Conservation (phyloP, 371 early-diverging fungal genomes). For the Mortierella polycephala region DNA sequence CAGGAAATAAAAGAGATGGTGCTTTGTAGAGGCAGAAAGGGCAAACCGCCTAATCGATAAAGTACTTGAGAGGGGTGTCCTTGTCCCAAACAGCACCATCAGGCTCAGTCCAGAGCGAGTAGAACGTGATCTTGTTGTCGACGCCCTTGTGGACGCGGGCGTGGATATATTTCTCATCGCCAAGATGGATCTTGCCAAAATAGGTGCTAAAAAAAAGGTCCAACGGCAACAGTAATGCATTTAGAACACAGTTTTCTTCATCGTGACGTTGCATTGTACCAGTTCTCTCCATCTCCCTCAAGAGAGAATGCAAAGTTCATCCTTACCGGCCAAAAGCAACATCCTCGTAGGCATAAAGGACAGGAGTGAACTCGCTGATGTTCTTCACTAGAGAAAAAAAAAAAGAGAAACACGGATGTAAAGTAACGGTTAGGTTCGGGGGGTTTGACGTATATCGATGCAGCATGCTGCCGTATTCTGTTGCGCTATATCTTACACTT, state of each 20-base stretch:
- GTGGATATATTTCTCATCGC: slow-evolving; percentile 61
- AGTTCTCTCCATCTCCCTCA: background rate
- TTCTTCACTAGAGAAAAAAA: slow-evolving; percentile 45
- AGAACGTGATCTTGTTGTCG: slow-evolving; percentile 55
- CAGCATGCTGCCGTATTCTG: background rate
- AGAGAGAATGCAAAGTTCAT: background rate
- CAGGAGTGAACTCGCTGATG: slow-evolving; percentile 58
- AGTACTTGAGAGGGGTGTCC: slow-evolving; percentile 63
- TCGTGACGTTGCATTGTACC: background rate
- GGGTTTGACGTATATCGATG: background rate
- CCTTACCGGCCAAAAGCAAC: slow-evolving; percentile 60
- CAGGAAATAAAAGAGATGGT: too few species aligned
- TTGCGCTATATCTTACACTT: slow-evolving; percentile 35
- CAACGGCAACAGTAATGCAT: background rate
- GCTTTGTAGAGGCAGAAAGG: too few species aligned
- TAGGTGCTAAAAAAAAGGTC: slow-evolving; percentile 55
- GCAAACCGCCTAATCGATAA: slow-evolving; percentile 57
- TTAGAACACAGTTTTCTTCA: background rate
- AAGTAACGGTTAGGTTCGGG: background rate
- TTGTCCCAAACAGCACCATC: slow-evolving; percentile 65
- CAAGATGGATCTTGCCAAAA: slow-evolving; percentile 65
- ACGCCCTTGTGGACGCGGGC: slow-evolving; percentile 60
- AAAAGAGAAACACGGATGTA: background rate
- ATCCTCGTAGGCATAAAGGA: slow-evolving; percentile 62
- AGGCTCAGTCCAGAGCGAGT: slow-evolving; percentile 59